A percentile compares a stretch with the other conserved stretches of the same genome.
Conservation (phyloP, 371 early-diverging fungal species). For the Mortierella sp. region DNA sequence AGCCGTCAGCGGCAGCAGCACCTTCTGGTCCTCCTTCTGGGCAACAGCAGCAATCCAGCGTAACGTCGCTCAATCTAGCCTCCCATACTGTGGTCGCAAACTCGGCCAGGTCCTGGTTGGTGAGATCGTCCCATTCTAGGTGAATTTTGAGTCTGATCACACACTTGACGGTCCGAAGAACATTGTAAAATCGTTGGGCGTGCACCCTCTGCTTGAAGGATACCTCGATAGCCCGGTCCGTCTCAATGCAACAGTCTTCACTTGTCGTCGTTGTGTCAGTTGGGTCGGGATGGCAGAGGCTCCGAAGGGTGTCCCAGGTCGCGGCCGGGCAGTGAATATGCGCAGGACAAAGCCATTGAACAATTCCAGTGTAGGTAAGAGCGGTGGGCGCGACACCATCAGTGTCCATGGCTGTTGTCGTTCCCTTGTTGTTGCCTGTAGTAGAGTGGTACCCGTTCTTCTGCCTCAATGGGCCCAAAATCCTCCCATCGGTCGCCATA, state of each 20-base stretch:
- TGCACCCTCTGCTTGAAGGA: slow-evolving; percentile 14
- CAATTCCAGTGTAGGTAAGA: neutral
- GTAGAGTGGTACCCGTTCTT: neutral
- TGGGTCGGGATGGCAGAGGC: neutral
- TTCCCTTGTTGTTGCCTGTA: neutral
- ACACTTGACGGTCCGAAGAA: slow-evolving; percentile 9
- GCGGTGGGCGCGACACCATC: neutral
- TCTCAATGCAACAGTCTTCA: slow-evolving; percentile 18
- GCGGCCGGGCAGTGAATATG: slow-evolving; percentile 15
- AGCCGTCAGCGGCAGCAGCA: neutral
- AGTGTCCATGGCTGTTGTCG: neutral
- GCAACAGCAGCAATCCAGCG: slow-evolving; percentile 25
- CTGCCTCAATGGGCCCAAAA: slow-evolving; percentile 26
- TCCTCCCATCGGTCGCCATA: slow-evolving; percentile 19
- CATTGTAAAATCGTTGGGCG: slow-evolving; percentile 19
- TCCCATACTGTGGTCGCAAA: slow-evolving; percentile 14
- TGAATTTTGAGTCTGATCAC: slow-evolving; percentile 32
- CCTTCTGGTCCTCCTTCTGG: neutral
- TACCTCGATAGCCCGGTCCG: slow-evolving; percentile 27
- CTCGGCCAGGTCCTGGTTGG: slow-evolving; percentile 26
- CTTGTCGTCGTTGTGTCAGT: slow-evolving; percentile 9
- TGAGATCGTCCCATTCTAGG: slow-evolving; percentile 27
- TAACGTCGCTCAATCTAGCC: slow-evolving; percentile 20
- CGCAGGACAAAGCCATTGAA: slow-evolving; percentile 30
- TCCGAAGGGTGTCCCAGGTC: slow-evolving; percentile 11